These are phyloP conservation scores for Globisporangium orthogonon DNA, from an alignment of 352 stramenopile genomes.

Conservation along the genomic window DNA sequence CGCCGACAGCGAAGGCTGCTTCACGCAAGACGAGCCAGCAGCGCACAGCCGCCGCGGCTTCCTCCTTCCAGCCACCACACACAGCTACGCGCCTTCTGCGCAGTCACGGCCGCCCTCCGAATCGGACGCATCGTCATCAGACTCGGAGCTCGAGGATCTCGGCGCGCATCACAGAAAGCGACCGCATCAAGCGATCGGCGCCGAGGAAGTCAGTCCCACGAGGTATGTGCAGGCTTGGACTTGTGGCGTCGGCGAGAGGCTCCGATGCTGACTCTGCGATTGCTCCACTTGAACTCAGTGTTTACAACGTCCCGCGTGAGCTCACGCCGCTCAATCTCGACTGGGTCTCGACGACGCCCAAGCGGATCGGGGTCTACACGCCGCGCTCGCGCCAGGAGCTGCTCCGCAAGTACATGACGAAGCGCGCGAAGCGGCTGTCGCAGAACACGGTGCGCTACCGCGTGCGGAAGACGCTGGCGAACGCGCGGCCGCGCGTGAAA, in stretches of 20 bases:
- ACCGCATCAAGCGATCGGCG: slow-evolving; percentile 5
- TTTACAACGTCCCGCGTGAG: slow-evolving; percentile 33
- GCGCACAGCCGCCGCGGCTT: neutral
- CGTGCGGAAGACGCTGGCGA: slow-evolving; percentile 76
- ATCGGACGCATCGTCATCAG: slow-evolving; percentile 17
- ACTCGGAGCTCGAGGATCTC: slow-evolving; percentile 22
- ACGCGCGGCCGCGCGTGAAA: slow-evolving; percentile 69
- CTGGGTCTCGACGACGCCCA: slow-evolving; percentile 21
- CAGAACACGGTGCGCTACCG: slow-evolving; percentile 75
- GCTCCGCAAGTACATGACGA: slow-evolving; percentile 75
- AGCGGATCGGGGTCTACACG: slow-evolving; percentile 69
- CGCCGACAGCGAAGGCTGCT: too few species aligned
- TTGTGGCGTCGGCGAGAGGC: neutral
- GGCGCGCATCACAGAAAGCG: slow-evolving; percentile 9
- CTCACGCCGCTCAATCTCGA: slow-evolving; percentile 43
- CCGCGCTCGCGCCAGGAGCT: slow-evolving; percentile 54
- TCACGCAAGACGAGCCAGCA: neutral
- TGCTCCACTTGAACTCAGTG: slow-evolving; percentile 18
- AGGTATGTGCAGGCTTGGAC: slow-evolving; percentile 20
- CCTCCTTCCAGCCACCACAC: neutral
- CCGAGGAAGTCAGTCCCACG: slow-evolving; percentile 54
- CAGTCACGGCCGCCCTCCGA: slow-evolving; percentile 4
- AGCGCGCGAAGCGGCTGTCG: slow-evolving; percentile 62
- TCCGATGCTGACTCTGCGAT: too few species aligned
- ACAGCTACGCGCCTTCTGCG: neutral